Evolutionary conservation across 176 grass and related monocot genomes (phyloP), one percentile per base, ranked within the genome.

Genomic region (Zoysia japonica): DNA sequence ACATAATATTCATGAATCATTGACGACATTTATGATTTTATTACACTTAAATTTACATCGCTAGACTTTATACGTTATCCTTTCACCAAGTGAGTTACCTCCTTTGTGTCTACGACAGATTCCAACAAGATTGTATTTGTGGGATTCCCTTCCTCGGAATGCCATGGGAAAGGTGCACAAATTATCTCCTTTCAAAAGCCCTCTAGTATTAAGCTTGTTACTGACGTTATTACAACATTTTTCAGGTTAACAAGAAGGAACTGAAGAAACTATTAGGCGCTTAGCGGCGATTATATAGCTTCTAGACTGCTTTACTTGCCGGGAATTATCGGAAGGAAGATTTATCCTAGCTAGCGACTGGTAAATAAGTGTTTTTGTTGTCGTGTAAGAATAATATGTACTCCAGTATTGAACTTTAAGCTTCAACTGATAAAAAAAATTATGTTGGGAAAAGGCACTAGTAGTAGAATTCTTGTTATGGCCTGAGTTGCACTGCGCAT

Each of bases 91-190:
- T 55, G 15, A 55, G 15, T 19, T 57, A 57, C 4, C 9, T 0
- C 37, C 65, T 87, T 70, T 49, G 20, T 86, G 12, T 82, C 66
- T 67, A 19, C 72, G 39, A 48, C 85, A 97, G 90, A 92, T 98
- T 85, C 96, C 96, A 35, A 98, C 86, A 36, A 92, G 78, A 79
- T 82, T 98, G 86, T 89, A 87, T 80, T 15, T 94, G 69, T 90
- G 88, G 96, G 90, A 93, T 87, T 85, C 87, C 71, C 92, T 98
- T 82, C 96, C 96, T 89, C 85, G 96, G 65, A 98, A 98, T 89
- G 92, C 96, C 71, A 98, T 94, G 96, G 88, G 92, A 85, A 94
- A 98, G 92, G 96, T 94, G 49, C 45, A 35, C 44, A 78, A 14
- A 83, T 72, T 39, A 77, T 54, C n/a, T 78, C 13, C 51, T 19